Evolutionary conservation across 1,284 basidiomycete genomes (phyloP), one percentile per base, ranked within the genome.

Genomic region (Pisolithus thermaeus): DNA sequence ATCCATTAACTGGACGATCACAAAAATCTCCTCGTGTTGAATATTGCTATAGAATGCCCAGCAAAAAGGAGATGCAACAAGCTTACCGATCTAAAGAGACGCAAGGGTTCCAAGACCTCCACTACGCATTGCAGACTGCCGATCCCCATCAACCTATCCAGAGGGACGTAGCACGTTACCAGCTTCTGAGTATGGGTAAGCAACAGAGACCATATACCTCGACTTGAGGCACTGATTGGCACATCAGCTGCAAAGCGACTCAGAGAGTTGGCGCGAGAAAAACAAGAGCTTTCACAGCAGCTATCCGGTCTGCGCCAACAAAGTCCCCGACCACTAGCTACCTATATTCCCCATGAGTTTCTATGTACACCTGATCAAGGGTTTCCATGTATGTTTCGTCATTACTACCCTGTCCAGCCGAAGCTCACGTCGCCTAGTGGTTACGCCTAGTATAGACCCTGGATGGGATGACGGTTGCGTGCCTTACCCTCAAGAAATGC

Each of bases 71-170:
- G 51, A 65, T 59, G 4, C 65, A 67, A 28, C 54, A 65, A 51
- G 62, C 58, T 27, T 66, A 69, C 22, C 65, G 66, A 18, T 59
- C 54, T 40, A 67, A 67, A 51, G 65, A 69, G 51, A 59, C 56
- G n/a, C 65, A 66, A 36, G 63, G 63, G 22, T 65, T 65, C 54
- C 50, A 63, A 16, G 65, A 65, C 36, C 60, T 65, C 23, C 63
- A 62, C 42, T 52, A 59, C 3, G 58, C 64, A 7, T 28, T 64
- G 7, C 56, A 64, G 28, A 47, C 63, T 4, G 57, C 60, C n/a
- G 55, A 62, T 51, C 64, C 61, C 22, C 58, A 58, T 5, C 49
- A 52, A 14, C 63, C 61, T 47, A 47, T 60, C 25, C 65, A 54
- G 12, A 57, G 65, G 52, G 62, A 59, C 27, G 59, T 62, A 39